A percentile compares a stretch with the other conserved stretches of the same genome.
These are phyloP conservation scores for Saposhnikovia divaricata DNA, from an alignment of 129 eudicot genomes.

Conservation along the genomic window DNA sequence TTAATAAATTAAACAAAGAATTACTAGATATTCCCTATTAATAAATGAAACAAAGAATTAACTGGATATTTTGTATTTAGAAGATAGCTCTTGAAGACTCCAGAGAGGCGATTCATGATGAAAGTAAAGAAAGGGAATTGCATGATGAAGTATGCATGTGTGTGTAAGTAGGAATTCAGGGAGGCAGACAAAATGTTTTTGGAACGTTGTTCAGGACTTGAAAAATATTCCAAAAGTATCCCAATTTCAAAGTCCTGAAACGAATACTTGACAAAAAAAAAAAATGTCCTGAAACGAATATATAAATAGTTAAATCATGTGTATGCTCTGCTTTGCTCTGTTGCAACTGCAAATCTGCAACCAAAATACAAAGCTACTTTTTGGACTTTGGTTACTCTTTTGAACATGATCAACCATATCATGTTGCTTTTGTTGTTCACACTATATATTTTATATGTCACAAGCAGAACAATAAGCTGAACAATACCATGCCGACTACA, in stretches of 20 bases:
- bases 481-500: too few relatives aligned
- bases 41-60: too few relatives aligned
- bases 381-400: not conserved
- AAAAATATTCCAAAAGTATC: constrained; percentile 5
- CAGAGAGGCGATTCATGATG: not conserved
- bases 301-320: not conserved
- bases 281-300: constrained; percentile 5
- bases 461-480: not conserved
- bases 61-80: too few relatives aligned
- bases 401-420: not conserved
- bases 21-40: too few relatives aligned
- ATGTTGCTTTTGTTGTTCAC: not conserved
- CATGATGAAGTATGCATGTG: not conserved
- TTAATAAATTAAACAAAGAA: too few relatives aligned
- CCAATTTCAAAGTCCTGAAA: constrained; percentile 15
- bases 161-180: not conserved
- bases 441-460: not conserved
- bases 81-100: not conserved
- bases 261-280: too few relatives aligned
- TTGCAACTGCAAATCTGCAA: not conserved
- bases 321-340: not conserved
- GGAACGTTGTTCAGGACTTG: constrained; percentile 2
- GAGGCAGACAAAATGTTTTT: not conserved
- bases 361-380: not conserved
- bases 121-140: not conserved